Evolutionary conservation across 441 rosid genomes (phyloP).

Genomic region (Adansonia rubrostipa): DNA sequence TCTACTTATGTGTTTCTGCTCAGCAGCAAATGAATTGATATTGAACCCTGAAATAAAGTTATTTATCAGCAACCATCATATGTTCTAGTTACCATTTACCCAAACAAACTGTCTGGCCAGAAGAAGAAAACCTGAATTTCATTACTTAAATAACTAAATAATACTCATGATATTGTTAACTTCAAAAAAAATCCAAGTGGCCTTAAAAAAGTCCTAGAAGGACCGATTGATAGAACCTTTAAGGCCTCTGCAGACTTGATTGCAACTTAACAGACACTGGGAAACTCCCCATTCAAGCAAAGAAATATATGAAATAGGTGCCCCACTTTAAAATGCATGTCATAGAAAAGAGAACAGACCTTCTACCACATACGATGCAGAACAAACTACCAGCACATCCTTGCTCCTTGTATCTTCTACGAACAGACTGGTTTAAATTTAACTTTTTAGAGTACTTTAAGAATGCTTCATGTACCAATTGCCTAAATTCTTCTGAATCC

Average conservation of each 20-base stretch:
- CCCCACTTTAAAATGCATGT: slow-evolving; percentile 30
- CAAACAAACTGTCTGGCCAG: background rate
- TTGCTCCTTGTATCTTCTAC: slow-evolving; percentile 65
- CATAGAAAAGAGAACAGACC: slow-evolving; percentile 49
- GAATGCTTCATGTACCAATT: slow-evolving; percentile 58
- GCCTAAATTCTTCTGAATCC: slow-evolving; percentile 63
- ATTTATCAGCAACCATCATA: background rate
- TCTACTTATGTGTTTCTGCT: slow-evolving; percentile 9
- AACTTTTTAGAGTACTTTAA: slow-evolving; percentile 51
- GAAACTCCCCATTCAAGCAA: slow-evolving; percentile 33
- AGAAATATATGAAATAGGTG: slow-evolving; percentile 28
- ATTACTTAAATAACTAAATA: slow-evolving; percentile 23
- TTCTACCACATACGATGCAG: slow-evolving; percentile 71
- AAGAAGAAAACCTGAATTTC: slow-evolving; percentile 1
- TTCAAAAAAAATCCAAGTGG: background rate
- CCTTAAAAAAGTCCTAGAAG: slow-evolving; percentile 11
- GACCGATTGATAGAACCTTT: slow-evolving; percentile 9
- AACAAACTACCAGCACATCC: slow-evolving; percentile 68
- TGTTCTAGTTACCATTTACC: slow-evolving; percentile 6
- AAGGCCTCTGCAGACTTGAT: slow-evolving; percentile 13
- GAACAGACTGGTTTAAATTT: slow-evolving; percentile 49
- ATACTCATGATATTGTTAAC: background rate
- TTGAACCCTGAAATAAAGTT: slow-evolving; percentile 13
- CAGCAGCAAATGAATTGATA: background rate
- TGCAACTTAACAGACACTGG: slow-evolving; percentile 25